Evolutionary conservation across 768 basidiomycete genomes (phyloP).

Genomic region (Podaxis pistillaris): DNA sequence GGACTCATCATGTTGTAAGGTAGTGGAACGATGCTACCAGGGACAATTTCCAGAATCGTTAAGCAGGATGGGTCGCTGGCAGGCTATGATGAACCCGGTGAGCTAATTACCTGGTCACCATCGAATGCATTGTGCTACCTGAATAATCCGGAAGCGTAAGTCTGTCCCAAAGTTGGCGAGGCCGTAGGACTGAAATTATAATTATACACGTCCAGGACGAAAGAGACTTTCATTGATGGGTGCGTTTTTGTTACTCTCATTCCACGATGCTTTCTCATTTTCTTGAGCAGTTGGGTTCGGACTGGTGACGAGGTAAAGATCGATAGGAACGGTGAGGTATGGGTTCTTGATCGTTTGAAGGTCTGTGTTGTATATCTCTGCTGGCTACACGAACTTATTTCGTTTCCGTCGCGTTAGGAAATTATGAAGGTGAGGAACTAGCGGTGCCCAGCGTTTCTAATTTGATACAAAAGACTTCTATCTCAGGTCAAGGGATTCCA

Average conservation of each 20-base stretch:
- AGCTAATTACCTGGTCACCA: slow-evolving; percentile 54
- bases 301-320: slow-evolving; percentile 68
- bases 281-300: slow-evolving; percentile 53
- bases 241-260: slow-evolving; percentile 24
- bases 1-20: slow-evolving; percentile 22
- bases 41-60: slow-evolving; percentile 51
- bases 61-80: slow-evolving; percentile 58
- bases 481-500: slow-evolving; percentile 67
- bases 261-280: background rate
- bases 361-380: slow-evolving; percentile 22
- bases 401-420: slow-evolving; percentile 27
- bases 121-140: slow-evolving; percentile 55
- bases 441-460: background rate
- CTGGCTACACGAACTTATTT: background rate
- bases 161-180: slow-evolving; percentile 4
- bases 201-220: slow-evolving; percentile 43
- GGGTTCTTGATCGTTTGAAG: slow-evolving; percentile 65
- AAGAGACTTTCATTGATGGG: slow-evolving; percentile 69
- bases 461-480: slow-evolving; percentile 26
- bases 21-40: slow-evolving; percentile 57
- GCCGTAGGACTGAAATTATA: background rate
- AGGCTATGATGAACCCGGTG: slow-evolving; percentile 55
- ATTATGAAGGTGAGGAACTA: slow-evolving; percentile 38
- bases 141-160: slow-evolving; percentile 62
- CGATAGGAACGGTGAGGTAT: slow-evolving; percentile 51